Base-by-base conservation (phyloP, 495 filamentous ascomycete genomes). In the Darksidea phi region DNA sequence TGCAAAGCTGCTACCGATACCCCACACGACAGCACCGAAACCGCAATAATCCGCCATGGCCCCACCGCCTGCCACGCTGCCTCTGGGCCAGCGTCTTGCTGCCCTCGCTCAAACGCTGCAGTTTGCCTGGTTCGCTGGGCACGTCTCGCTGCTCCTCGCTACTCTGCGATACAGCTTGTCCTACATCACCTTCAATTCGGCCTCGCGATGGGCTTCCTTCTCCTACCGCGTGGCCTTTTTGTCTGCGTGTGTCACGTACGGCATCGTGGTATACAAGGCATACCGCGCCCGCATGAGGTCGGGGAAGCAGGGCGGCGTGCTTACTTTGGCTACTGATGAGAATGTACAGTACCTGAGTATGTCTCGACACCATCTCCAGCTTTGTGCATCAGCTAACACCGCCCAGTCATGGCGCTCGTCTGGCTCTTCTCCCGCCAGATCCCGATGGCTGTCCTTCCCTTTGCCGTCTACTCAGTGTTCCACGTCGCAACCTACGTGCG, bases 231-330 rank as follows among this genome's bases (percentile, higher is more conserved):
- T 88, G 34, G 88, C 91, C 41, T 98, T 97, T 73, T 54, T 96
- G 55, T 84, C 90, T 7, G 94, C 94, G 0, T 89, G 91, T 12
- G 83, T 83, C 25, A 97, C 94, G 2, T 98, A 98, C 75, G 94
- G 95, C 63, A 97, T 98, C 60, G 94, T 98, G 18, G 95, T 97
- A n/a, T 97, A 95, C 82, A 98, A 98, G 82, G 90, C 90, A 51
- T 92, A 88, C 77, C 85, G 92, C 57, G 88, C 94, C 59, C 85
- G 89, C 57, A 80, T 78, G 70, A 76, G 77, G 61, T 75, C 76
- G 43, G 76, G 82, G 41, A 81, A 83, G 63, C 79, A 77, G 62
- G 83, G 85, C 63, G 72, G 73, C 25, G 52, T 76, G 24, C 26
- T 91, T 48, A 83, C 85, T 64, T 75, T 94, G 59, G 79, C 85